phyloP scores from a whole-genome alignment of 805 yeast species.

The Jamesozyma hellenica region DNA sequence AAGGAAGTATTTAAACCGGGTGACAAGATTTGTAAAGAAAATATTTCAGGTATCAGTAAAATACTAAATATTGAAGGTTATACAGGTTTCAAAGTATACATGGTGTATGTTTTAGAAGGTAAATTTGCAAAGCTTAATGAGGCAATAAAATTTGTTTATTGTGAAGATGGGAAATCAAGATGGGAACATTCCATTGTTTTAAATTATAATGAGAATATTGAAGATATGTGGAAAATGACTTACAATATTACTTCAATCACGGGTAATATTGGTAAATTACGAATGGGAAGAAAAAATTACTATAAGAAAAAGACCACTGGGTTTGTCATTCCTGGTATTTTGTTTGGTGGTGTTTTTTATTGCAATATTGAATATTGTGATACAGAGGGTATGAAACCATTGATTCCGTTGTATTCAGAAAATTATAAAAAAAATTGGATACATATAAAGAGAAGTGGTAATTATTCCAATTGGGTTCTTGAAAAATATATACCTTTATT shows the following conservation, averaged over 20 bases:
- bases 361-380: slow-evolving; percentile 35
- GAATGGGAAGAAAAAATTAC: slow-evolving; percentile 48
- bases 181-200: slow-evolving; percentile 33
- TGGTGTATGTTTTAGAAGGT: slow-evolving; percentile 37
- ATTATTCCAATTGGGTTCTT: slow-evolving; percentile 18
- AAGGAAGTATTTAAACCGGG: background rate
- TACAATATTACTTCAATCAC: slow-evolving; percentile 29
- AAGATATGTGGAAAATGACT: slow-evolving; percentile 41
- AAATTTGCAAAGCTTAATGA: slow-evolving; percentile 33
- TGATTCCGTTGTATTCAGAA: slow-evolving; percentile 53
- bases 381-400: slow-evolving; percentile 32
- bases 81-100: slow-evolving; percentile 47
- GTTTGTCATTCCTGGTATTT: slow-evolving; percentile 44
- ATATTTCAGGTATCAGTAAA: background rate
- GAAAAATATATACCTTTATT: slow-evolving; percentile 48
- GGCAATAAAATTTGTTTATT: slow-evolving; percentile 39
- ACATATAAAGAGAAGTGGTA: slow-evolving; percentile 22
- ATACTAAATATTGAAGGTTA: slow-evolving; percentile 20
- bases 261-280: slow-evolving; percentile 36
- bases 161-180: slow-evolving; percentile 40
- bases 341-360: slow-evolving; percentile 55
- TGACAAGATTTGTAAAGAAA: slow-evolving; percentile 1
- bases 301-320: slow-evolving; percentile 38
- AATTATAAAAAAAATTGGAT: slow-evolving; percentile 40
- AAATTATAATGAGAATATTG: slow-evolving; percentile 17